phyloP scores from a whole-genome alignment of 192 early-diverging fungal genomes.

The Dimargaris verticillata region DNA sequence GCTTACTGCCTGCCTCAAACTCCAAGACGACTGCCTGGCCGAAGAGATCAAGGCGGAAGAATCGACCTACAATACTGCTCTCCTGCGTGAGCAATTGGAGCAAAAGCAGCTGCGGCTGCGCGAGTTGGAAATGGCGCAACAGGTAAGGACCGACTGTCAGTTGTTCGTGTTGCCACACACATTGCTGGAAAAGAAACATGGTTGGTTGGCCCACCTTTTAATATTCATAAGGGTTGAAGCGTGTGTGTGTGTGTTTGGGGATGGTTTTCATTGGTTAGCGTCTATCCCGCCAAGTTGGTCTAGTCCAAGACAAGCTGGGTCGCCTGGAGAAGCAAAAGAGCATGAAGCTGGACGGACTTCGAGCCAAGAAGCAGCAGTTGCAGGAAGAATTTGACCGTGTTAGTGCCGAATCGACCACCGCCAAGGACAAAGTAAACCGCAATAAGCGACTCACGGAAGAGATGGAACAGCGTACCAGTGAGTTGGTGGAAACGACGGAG shows the following conservation, averaged over 20 bases:
- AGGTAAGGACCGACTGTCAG: too few species aligned
- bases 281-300: conserved; percentile 23
- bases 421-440: conserved; percentile 19
- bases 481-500: background rate
- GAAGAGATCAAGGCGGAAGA: conserved; percentile 32
- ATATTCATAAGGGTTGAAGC: too few species aligned
- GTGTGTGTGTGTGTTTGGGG: too few species aligned
- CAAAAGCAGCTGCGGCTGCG: background rate
- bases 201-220: too few species aligned
- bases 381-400: conserved; percentile 18
- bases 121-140: conserved; percentile 3
- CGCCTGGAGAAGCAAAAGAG: conserved; percentile 28
- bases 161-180: too few species aligned
- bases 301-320: conserved; percentile 27
- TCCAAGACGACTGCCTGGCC: conserved; percentile 47
- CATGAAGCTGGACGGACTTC: conserved; percentile 20
- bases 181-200: too few species aligned
- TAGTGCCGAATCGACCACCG: conserved; percentile 13
- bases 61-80: conserved; percentile 14
- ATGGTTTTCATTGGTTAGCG: too few species aligned
- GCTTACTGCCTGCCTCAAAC: conserved; percentile 30
- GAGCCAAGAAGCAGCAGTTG: conserved; percentile 19
- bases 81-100: conserved; percentile 27
- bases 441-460: conserved; percentile 16
- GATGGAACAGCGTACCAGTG: conserved; percentile 20